Percentiles rank a stretch among this genome's conserved stretches.
Conservation (phyloP, 768 basidiomycete genomes). For the Suillus tomentosus region DNA sequence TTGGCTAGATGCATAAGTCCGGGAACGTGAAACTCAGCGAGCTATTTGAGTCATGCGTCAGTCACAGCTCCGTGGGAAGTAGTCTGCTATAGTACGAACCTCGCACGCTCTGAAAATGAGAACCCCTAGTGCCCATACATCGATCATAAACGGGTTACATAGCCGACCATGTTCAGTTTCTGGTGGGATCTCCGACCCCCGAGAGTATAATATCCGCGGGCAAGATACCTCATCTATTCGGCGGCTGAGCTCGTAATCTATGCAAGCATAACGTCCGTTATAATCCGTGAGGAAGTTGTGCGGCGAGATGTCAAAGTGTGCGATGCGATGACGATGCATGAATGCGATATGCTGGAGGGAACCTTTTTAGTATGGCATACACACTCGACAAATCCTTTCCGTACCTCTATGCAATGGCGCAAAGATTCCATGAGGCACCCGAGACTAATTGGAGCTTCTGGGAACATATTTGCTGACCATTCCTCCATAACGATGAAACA, state of each 20-base stretch:
- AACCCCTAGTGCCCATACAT: slow-evolving; percentile 72
- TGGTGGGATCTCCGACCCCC: slow-evolving; percentile 70
- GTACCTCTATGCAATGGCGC: slow-evolving; percentile 71
- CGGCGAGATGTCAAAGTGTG: slow-evolving; percentile 73
- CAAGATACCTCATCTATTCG: slow-evolving; percentile 43
- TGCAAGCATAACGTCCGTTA: slow-evolving; percentile 65
- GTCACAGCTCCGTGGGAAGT: slow-evolving; percentile 7
- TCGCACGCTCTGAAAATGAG: slow-evolving; percentile 67
- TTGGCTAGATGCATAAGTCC: slow-evolving; percentile 57
- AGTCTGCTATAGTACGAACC: slow-evolving; percentile 39
- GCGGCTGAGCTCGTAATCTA: slow-evolving; percentile 72
- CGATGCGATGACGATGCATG: slow-evolving; percentile 66
- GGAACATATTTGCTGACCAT: slow-evolving; percentile 68
- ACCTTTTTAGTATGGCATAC: slow-evolving; percentile 9
- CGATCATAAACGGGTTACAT: slow-evolving; percentile 66
- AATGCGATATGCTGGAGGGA: slow-evolving; percentile 60
- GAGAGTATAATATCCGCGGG: slow-evolving; percentile 44
- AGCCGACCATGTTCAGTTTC: slow-evolving; percentile 58
- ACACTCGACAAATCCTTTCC: background rate
- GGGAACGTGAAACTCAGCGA: slow-evolving; percentile 58
- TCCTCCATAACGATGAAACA: slow-evolving; percentile 81
- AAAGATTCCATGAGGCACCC: slow-evolving; percentile 55
- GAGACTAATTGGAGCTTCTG: slow-evolving; percentile 51
- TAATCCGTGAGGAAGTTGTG: slow-evolving; percentile 71
- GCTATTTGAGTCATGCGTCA: slow-evolving; percentile 29